Evolutionary conservation across 495 filamentous ascomycete species (phyloP), one percentile per base, ranked within the genome.

Genomic region (Penicillium chermesinum): DNA sequence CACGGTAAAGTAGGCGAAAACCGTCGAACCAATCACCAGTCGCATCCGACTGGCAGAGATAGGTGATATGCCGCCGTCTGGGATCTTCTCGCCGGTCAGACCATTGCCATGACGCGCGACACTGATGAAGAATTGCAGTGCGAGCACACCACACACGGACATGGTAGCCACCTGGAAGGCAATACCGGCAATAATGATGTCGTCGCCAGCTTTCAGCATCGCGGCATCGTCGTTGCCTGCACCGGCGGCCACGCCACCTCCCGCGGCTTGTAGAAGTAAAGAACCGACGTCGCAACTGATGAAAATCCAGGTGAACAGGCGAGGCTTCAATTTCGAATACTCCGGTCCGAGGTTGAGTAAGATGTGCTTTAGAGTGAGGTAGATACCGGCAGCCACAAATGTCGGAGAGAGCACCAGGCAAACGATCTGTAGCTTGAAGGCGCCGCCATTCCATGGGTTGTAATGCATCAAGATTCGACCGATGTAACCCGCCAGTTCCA

Each of bases 131-230:
- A 80, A 85, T 20, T 80, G 70, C 21, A 63, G 41, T n/a, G 58
- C 73, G 7, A 79, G 45, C 7, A 64, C 5, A 8, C 77, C 80
- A 58, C 85, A 88, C 19, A 76, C 64, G 25, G 67, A 52, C 63
- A 88, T 70, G 2, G 84, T 85, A 5, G 68, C 71, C 25, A 84
- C 84, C 72, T 89, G 86, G 63, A 83, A 78, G 6, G 78, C 71
- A 50, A 89, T 85, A 58, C 86, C 85, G 8, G 83, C 76, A 40
- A 89, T 82, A 57, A 86, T 87, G 45, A 84, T 77, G 53, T 84
- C 60, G 63, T 87, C 82, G 41, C 50, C 71, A 49, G 39, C 70
- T 64, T 58, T 53, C 10, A 63, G 48, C 44, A 65, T 42, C 0
- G 37, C 20, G 32, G 42, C 20, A 15, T 66, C 43, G 0, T 18